phyloP scores from a whole-genome alignment of 2,329 filamentous ascomycete species.

The Neonectria faginata region DNA sequence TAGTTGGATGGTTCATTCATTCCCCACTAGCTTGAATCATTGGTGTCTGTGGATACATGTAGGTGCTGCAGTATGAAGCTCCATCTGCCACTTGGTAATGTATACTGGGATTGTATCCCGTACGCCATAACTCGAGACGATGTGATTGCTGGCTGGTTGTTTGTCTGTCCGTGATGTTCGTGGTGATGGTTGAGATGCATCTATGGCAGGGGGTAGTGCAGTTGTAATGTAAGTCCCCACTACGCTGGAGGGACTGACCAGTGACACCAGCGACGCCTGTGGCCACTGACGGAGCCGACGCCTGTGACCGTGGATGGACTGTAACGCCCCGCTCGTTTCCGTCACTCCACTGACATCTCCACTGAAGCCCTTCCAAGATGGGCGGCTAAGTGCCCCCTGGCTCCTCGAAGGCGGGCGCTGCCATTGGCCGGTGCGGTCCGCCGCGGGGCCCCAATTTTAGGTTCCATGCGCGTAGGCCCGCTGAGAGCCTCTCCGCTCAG shows the following conservation, averaged over 20 bases:
- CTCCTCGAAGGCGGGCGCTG: background rate
- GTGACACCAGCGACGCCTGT: background rate
- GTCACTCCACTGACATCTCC: slow-evolving; percentile 23
- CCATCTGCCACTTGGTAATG: background rate
- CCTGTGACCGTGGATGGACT: background rate
- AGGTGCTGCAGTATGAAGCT: background rate
- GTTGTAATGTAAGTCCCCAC: background rate
- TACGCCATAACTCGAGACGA: background rate
- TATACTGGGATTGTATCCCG: background rate
- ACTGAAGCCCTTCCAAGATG: slow-evolving; percentile 25
- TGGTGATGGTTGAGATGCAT: background rate
- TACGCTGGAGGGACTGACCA: background rate
- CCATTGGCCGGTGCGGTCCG: slow-evolving; percentile 34
- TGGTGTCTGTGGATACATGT: background rate
- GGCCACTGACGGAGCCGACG: too few species aligned
- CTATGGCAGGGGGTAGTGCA: background rate
- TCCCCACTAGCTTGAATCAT: background rate
- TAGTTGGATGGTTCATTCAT: slow-evolving; percentile 2
- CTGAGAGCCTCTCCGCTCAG: slow-evolving; percentile 32
- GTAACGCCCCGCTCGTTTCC: slow-evolving; percentile 19
- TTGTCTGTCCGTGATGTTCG: background rate
- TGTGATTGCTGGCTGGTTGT: background rate
- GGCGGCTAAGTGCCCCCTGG: slow-evolving; percentile 43
- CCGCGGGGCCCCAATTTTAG: slow-evolving; percentile 45
- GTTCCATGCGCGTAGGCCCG: slow-evolving; percentile 36